Percentiles rank a stretch among this genome's conserved stretches.
Conservation (phyloP, 805 yeast species). For the Yamadazyma olivae region DNA sequence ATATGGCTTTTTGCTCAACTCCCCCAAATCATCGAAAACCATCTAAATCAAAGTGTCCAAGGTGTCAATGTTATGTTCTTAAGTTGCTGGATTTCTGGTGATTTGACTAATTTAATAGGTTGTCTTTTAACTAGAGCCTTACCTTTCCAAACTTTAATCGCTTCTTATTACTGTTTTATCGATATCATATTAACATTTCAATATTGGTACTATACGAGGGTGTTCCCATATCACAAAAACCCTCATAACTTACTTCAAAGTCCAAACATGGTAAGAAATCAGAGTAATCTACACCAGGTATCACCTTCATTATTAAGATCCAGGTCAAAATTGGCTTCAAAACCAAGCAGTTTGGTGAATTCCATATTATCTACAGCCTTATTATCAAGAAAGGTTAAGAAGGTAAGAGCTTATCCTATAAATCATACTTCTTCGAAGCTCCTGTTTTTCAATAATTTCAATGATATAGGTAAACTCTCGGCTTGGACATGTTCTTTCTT, state of each 20-base stretch:
- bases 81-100: constrained; percentile 36
- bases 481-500: constrained; percentile 33
- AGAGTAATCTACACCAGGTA: not conserved
- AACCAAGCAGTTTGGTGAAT: constrained; percentile 10
- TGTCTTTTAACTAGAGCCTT: constrained; percentile 75
- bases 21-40: constrained; percentile 64
- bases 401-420: constrained; percentile 9
- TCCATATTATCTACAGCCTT: constrained; percentile 7
- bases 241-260: constrained; percentile 38
- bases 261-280: constrained; percentile 31
- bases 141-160: constrained; percentile 74
- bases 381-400: constrained; percentile 5
- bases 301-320: not conserved
- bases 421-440: not conserved
- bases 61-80: constrained; percentile 33
- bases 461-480: constrained; percentile 21
- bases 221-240: constrained; percentile 38
- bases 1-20: constrained; percentile 73
- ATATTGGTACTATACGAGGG: constrained; percentile 62
- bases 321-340: constrained; percentile 5
- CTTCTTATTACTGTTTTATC: constrained; percentile 68
- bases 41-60: constrained; percentile 34
- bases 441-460: not conserved
- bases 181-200: constrained; percentile 70
- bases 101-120: constrained; percentile 55